Conservation (phyloP, 2,329 filamentous ascomycete genomes). For the Hymenoscyphus linearis region DNA sequence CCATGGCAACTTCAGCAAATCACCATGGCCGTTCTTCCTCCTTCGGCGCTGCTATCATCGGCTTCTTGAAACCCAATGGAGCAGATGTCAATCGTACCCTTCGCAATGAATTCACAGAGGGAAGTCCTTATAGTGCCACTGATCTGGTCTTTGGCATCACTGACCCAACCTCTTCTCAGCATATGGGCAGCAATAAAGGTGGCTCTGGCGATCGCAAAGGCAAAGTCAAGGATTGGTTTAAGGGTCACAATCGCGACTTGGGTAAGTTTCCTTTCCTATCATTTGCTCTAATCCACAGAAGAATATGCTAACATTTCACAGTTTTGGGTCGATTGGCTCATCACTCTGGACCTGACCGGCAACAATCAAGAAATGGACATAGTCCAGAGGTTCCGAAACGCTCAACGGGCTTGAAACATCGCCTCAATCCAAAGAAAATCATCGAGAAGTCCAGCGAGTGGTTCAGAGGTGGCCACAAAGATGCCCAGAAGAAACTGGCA, state of each 20-base stretch:
- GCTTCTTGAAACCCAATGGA: slow-evolving; percentile 13
- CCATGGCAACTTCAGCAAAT: neutral
- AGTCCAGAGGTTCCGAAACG: neutral
- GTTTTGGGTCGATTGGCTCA: neutral
- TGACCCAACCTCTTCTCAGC: neutral
- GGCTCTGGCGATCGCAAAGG: neutral
- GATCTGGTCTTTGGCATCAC: slow-evolving; percentile 35
- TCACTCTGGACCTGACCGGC: neutral
- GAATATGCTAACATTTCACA: neutral
- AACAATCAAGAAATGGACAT: neutral
- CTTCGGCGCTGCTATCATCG: slow-evolving; percentile 11
- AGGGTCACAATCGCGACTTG: neutral
- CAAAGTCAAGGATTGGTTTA: slow-evolving; percentile 3
- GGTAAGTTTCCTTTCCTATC: neutral
- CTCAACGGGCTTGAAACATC: neutral
- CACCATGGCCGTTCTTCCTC: slow-evolving; percentile 12
- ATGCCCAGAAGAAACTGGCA: neutral
- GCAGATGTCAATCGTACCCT: slow-evolving; percentile 16
- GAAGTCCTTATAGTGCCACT: slow-evolving; percentile 41
- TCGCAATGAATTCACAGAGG: slow-evolving; percentile 40
- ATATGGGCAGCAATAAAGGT: neutral
- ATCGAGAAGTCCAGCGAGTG: neutral
- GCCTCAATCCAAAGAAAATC: neutral
- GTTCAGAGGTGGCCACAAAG: neutral
- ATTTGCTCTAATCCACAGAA: neutral